phyloP scores from a whole-genome alignment of 495 filamentous ascomycete species.

The Aspergillus saccharolyticus region DNA sequence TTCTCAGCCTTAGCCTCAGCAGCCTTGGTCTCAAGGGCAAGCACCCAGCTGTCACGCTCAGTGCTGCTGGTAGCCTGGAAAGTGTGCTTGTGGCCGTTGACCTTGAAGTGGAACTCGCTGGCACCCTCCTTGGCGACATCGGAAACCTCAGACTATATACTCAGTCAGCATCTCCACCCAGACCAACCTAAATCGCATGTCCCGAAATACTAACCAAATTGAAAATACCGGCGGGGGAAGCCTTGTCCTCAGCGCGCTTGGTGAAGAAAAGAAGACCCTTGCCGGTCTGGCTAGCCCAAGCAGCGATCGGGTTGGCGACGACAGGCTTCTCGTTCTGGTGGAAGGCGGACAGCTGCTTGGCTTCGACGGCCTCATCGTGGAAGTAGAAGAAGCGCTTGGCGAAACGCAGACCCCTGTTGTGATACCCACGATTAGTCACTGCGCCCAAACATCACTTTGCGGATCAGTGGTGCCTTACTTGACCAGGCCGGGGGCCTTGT shows the following conservation, averaged over 20 bases:
- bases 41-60: constrained; percentile 90
- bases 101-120: constrained; percentile 78
- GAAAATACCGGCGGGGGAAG: constrained; percentile 71
- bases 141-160: constrained; percentile 66
- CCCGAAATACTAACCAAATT: constrained; percentile 61
- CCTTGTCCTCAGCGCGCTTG: constrained; percentile 81
- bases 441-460: neutral
- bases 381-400: constrained; percentile 92
- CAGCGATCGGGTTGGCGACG: constrained; percentile 69
- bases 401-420: constrained; percentile 55
- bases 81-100: constrained; percentile 80
- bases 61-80: constrained; percentile 69
- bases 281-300: constrained; percentile 89
- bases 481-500: constrained; percentile 85
- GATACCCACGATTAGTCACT: constrained; percentile 17
- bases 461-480: constrained; percentile 61
- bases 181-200: neutral
- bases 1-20: constrained; percentile 71
- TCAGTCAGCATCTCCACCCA: constrained; percentile 10
- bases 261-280: constrained; percentile 92
- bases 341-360: constrained; percentile 67
- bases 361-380: constrained; percentile 70
- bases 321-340: constrained; percentile 80
- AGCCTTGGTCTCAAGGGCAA: constrained; percentile 67
- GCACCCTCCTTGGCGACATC: constrained; percentile 69